A percentile compares a stretch with the other conserved stretches of the same genome.
Conservation (phyloP, 371 early-diverging fungal genomes). For the Saksenaea oblongispora region DNA sequence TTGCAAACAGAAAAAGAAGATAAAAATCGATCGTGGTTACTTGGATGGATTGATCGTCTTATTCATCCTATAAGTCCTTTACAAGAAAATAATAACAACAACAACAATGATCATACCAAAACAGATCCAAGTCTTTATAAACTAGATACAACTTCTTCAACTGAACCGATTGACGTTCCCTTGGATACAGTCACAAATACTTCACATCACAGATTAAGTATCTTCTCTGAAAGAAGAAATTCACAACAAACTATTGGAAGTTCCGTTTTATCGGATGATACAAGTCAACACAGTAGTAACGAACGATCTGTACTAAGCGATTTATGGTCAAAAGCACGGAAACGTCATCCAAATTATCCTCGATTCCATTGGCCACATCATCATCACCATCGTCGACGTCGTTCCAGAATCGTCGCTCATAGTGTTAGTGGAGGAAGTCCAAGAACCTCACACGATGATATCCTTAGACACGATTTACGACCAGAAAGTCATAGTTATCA, state of each 20-base stretch:
- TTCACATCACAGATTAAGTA: not conserved
- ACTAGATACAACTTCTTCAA: not conserved
- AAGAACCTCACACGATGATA: slow-evolving; percentile 11
- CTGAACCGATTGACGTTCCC: not conserved
- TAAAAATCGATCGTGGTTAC: slow-evolving; percentile 9
- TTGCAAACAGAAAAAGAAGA: slow-evolving; percentile 4
- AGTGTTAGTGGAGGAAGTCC: slow-evolving; percentile 14
- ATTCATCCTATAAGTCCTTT: not conserved
- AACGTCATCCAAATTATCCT: slow-evolving; percentile 36
- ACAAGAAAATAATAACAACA: slow-evolving; percentile 1
- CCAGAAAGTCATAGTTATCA: slow-evolving; percentile 17
- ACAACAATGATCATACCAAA: not conserved
- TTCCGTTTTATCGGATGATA: slow-evolving; percentile 32
- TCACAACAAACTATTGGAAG: slow-evolving; percentile 35
- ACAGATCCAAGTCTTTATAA: not conserved
- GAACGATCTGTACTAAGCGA: slow-evolving; percentile 32
- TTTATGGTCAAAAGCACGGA: slow-evolving; percentile 35
- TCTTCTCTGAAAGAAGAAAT: slow-evolving; percentile 26
- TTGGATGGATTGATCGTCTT: slow-evolving; percentile 8
- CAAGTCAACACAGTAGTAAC: slow-evolving; percentile 27
- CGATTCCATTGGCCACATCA: slow-evolving; percentile 30
- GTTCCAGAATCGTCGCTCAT: not conserved
- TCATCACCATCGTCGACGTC: slow-evolving; percentile 11
- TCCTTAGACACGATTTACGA: not conserved
- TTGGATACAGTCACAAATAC: not conserved